Evolutionary conservation across 2,329 filamentous ascomycete species (phyloP).

Genomic region (Neurospora sp.): DNA sequence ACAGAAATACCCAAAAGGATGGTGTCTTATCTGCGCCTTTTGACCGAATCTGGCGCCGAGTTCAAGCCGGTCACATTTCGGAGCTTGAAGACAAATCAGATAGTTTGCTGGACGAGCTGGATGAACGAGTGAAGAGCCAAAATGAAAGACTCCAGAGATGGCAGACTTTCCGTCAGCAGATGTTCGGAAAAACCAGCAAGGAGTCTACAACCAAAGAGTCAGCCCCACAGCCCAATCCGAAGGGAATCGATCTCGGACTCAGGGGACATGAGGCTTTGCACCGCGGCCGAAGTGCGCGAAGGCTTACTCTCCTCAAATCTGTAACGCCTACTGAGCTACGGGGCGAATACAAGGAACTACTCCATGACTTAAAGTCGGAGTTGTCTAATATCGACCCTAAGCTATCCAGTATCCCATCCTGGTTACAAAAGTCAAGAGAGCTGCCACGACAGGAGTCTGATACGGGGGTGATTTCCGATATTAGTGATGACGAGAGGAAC

Average conservation of each 20-base stretch:
- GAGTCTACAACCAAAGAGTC: constrained; percentile 17
- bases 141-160: constrained; percentile 60
- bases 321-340: constrained; percentile 19
- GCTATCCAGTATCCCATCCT: constrained; percentile 15
- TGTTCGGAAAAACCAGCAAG: constrained; percentile 28
- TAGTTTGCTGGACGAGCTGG: constrained; percentile 61
- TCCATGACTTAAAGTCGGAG: constrained; percentile 32
- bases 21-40: constrained; percentile 58
- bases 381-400: constrained; percentile 23
- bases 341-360: constrained; percentile 34
- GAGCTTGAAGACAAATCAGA: constrained; percentile 42
- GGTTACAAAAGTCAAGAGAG: constrained; percentile 7
- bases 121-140: constrained; percentile 57
- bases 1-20: constrained; percentile 45
- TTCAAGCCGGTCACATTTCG: constrained; percentile 48
- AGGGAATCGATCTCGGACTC: constrained; percentile 45
- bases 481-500: constrained; percentile 46
- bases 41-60: constrained; percentile 59
- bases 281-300: constrained; percentile 25
- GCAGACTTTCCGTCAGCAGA: constrained; percentile 53
- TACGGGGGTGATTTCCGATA: constrained; percentile 34
- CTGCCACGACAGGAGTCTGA: constrained; percentile 1
- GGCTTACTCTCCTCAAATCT: constrained; percentile 11
- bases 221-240: constrained; percentile 19
- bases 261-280: constrained; percentile 40